Evolutionary conservation across 345 rosid species (phyloP).

Genomic region (Eucalyptus cladocalyx): DNA sequence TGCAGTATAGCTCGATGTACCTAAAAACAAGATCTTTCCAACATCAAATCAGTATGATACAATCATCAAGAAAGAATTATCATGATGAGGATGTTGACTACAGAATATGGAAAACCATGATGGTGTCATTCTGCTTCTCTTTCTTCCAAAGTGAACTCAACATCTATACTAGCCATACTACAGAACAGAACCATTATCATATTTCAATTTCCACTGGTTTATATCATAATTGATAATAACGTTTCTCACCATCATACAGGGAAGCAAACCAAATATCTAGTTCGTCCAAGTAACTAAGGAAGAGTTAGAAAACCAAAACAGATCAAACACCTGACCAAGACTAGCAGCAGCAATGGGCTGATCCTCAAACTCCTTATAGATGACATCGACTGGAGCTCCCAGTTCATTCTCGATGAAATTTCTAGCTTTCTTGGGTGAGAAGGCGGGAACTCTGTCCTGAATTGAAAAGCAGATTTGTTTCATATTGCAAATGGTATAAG

Average conservation of each 20-base stretch:
- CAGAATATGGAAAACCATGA: neutral
- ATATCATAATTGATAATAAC: neutral
- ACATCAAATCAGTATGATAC: constrained; percentile 3
- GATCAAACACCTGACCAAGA: constrained; percentile 93
- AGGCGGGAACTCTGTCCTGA: constrained; percentile 96
- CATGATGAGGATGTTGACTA: neutral
- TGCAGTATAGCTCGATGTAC: constrained; percentile 90
- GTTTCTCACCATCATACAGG: neutral
- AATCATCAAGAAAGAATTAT: neutral
- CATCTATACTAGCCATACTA: neutral
- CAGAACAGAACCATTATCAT: neutral
- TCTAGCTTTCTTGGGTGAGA: constrained; percentile 78
- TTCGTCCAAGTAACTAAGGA: neutral
- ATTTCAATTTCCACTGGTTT: neutral
- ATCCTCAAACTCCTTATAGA: constrained; percentile 82
- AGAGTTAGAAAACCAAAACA: neutral
- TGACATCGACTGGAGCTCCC: constrained; percentile 56
- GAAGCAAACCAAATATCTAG: neutral
- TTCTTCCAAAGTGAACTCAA: neutral
- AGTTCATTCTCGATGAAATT: constrained; percentile 62
- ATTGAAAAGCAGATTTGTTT: neutral
- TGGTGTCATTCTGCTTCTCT: neutral
- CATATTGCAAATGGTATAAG: neutral
- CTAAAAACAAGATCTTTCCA: constrained; percentile 18
- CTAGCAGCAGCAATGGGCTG: constrained; percentile 98